These are phyloP conservation scores for Penicillium carneum DNA, from an alignment of 2,329 filamentous ascomycete genomes.

Conservation along the genomic window DNA sequence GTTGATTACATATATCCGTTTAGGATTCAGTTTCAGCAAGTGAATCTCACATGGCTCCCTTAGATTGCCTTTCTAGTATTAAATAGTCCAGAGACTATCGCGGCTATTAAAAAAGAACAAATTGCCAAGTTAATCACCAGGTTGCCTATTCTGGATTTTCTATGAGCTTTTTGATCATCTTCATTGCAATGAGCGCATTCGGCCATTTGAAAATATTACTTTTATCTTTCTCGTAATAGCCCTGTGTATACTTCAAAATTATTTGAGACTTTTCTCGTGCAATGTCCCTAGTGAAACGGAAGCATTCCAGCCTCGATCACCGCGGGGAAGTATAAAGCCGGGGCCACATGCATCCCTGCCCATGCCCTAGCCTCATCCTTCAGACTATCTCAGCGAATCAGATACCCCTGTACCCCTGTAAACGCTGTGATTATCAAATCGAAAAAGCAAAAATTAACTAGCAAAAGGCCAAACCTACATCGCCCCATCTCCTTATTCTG, in stretches of 20 bases:
- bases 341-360: conserved; percentile 6
- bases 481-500: conserved; percentile 2
- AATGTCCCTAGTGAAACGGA: background rate
- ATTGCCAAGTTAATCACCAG: conserved; percentile 19
- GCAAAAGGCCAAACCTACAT: conserved; percentile 5
- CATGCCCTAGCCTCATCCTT: conserved; percentile 24
- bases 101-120: conserved; percentile 3
- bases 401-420: background rate
- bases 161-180: background rate
- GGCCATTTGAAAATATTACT: background rate
- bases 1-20: background rate
- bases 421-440: conserved; percentile 15
- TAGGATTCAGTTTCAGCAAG: background rate
- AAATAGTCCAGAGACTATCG: conserved; percentile 12
- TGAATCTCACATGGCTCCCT: background rate
- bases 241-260: background rate
- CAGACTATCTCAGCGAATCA: conserved; percentile 21
- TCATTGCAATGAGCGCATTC: too few relatives aligned
- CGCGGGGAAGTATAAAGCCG: conserved; percentile 1
- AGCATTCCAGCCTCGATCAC: background rate
- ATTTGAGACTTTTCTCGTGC: background rate
- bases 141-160: background rate
- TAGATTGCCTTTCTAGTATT: conserved; percentile 5
- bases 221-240: background rate
- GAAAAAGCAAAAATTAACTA: conserved; percentile 27